Percentiles rank a stretch among this genome's conserved stretches.
phyloP scores from a whole-genome alignment of 1,139 yeast genomes.

The Kluyveromyces marxianus region DNA sequence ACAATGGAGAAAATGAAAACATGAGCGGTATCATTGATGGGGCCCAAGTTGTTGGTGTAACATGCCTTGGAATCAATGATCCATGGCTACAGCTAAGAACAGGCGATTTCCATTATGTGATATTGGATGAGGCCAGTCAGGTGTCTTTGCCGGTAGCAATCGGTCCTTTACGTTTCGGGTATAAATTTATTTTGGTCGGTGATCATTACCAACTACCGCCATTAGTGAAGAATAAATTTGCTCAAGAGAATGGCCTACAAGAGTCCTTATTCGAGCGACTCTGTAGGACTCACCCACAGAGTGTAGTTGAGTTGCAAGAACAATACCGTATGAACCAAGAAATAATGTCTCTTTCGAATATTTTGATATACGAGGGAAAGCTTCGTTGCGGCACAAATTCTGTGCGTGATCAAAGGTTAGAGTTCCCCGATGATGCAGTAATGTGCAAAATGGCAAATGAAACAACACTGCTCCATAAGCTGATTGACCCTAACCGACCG shows the following conservation, averaged over 20 bases:
- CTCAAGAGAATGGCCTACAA: conserved; percentile 58
- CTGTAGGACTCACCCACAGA: conserved; percentile 62
- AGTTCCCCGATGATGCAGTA: conserved; percentile 34
- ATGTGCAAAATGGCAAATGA: no score
- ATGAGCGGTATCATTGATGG: conserved; percentile 40
- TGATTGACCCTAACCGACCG: conserved; percentile 39
- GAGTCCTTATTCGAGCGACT: conserved; percentile 67
- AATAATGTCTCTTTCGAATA: conserved; percentile 76
- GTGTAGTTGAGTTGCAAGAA: conserved; percentile 64
- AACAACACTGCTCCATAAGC: conserved; percentile 3
- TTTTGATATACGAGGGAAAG: conserved; percentile 65
- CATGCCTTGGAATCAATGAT: conserved; percentile 74
- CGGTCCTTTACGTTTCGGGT: conserved; percentile 76
- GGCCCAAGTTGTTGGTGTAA: conserved; percentile 78
- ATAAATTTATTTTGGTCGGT: conserved; percentile 82
- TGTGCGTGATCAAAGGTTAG: conserved; percentile 53
- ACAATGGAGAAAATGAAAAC: conserved; percentile 39
- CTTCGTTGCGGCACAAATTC: conserved; percentile 64
- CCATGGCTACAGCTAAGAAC: conserved; percentile 41
- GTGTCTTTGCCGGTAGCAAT: conserved; percentile 83
- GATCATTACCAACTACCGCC: conserved; percentile 94
- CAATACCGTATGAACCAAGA: conserved; percentile 94
- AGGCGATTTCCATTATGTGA: conserved; percentile 77
- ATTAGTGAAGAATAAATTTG: conserved; percentile 54
- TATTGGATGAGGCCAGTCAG: conserved; percentile 95